phyloP scores from a whole-genome alignment of 768 basidiomycete genomes.

The Sutorius australiensis region DNA sequence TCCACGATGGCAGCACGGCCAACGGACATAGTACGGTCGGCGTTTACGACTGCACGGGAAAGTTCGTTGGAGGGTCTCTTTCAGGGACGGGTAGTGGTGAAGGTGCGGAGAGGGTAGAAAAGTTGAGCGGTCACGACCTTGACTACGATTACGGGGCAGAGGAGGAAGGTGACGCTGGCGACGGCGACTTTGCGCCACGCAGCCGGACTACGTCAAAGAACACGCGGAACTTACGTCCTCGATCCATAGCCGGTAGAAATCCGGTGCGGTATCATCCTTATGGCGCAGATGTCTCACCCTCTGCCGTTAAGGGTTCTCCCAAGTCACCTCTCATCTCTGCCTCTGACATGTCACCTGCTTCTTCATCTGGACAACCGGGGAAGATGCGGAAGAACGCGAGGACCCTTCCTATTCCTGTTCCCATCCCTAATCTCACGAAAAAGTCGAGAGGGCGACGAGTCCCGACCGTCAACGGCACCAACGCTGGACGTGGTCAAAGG shows the following conservation, averaged over 20 bases:
- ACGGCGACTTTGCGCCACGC: slow-evolving; percentile 34
- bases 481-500: slow-evolving; percentile 28
- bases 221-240: slow-evolving; percentile 36
- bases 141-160: slow-evolving; percentile 31
- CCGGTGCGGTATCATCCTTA: slow-evolving; percentile 34
- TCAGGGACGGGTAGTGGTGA: slow-evolving; percentile 25
- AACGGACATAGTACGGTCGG: slow-evolving; percentile 30
- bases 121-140: slow-evolving; percentile 18
- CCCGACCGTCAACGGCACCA: slow-evolving; percentile 44
- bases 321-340: slow-evolving; percentile 31
- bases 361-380: slow-evolving; percentile 22
- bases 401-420: slow-evolving; percentile 52
- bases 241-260: slow-evolving; percentile 32
- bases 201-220: slow-evolving; percentile 35
- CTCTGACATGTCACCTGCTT: slow-evolving; percentile 26
- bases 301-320: slow-evolving; percentile 30
- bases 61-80: slow-evolving; percentile 15
- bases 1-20: slow-evolving; percentile 16
- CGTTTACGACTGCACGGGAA: slow-evolving; percentile 22
- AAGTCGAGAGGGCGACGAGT: slow-evolving; percentile 67
- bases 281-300: slow-evolving; percentile 23
- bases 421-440: slow-evolving; percentile 66
- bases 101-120: slow-evolving; percentile 27
- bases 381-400: slow-evolving; percentile 36
- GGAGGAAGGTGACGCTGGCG: slow-evolving; percentile 29